Evolutionary conservation across 352 stramenopile species (phyloP), one percentile per base, ranked within the genome.

Genomic region (Globisporangium alternatum): DNA sequence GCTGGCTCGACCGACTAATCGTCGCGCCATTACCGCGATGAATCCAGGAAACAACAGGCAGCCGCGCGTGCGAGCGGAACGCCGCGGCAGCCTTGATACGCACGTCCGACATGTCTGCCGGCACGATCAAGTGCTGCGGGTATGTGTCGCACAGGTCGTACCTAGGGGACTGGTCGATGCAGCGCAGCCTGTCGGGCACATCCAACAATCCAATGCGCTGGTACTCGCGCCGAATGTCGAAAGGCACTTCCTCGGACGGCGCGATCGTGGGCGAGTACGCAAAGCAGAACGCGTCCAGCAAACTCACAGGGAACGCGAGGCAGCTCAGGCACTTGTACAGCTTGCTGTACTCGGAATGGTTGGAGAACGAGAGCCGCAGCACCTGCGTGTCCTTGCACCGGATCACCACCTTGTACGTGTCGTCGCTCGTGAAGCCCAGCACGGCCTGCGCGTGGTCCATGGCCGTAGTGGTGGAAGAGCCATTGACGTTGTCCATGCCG

Each of bases 61-160:
- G 67, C 0, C 88, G 78, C 31, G 77, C 76, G 43, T 86, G 81
- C 0, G 84, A 91, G 33, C 88, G 79, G 44, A 95, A 96, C 6
- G 79, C 69, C 3, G 84, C 84, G 17, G 84, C 83, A 4, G 77
- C 55, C 61, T 93, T 90, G 43, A 95, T 82, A n/a, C 84, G 85
- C 39, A 90, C 68, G 61, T 98, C 96, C 49, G 93, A 88, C 30
- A 99, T 89, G n/a, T 89, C 88, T 0, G 83, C 64, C 12, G 97
- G 96, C 10, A 98, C 95, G 39, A 98, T 86, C 35, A 99, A 67
- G 31, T 98, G 83, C 21, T 86, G 87, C 2, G 97, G 97, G 71
- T 99, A 99, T 21, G 93, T 98, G n/a, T 94, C 78, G 63, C 91
- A 98, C 9, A 98, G 72, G 17, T 84, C 76, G 61, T 97, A 98